Evolutionary conservation across 2,329 filamentous ascomycete genomes (phyloP).

Genomic region (Biscogniauxia sp.): DNA sequence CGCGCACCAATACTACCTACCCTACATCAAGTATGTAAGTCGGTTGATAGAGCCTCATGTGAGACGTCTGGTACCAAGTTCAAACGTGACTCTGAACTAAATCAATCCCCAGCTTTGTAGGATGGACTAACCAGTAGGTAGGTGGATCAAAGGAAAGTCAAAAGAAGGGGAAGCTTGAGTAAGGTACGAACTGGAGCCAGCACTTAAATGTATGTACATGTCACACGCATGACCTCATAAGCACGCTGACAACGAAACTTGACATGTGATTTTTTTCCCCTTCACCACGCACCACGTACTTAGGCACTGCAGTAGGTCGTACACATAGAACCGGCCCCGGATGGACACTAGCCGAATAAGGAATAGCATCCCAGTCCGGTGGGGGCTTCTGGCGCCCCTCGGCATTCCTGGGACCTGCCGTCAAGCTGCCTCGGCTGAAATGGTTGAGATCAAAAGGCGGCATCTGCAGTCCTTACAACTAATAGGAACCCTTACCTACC

Average conservation of each 20-base stretch:
- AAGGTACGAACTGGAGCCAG: background rate
- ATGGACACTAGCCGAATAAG: conserved; percentile 10
- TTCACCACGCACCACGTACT: background rate
- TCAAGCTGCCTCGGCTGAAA: conserved; percentile 31
- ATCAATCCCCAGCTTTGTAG: too few species aligned
- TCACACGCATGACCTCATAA: background rate
- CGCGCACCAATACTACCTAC: background rate
- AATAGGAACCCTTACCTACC: background rate
- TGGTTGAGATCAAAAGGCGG: conserved; percentile 22
- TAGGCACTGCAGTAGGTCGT: too few species aligned
- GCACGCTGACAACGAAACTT: background rate
- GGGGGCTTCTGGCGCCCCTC: conserved; percentile 18
- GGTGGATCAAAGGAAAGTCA: background rate
- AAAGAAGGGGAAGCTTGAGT: background rate
- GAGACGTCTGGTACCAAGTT: background rate
- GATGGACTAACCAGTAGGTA: too few species aligned
- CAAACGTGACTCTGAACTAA: too few species aligned
- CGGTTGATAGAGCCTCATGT: background rate
- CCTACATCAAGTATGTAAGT: background rate
- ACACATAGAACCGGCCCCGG: background rate
- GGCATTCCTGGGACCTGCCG: conserved; percentile 29
- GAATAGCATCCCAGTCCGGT: conserved; percentile 6
- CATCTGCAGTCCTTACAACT: conserved; percentile 15
- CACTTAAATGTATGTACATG: background rate
- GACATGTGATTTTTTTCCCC: background rate